Evolutionary conservation across 2,329 filamentous ascomycete species (phyloP), one percentile per base, ranked within the genome.

Genomic region (Neonectria hederae): DNA sequence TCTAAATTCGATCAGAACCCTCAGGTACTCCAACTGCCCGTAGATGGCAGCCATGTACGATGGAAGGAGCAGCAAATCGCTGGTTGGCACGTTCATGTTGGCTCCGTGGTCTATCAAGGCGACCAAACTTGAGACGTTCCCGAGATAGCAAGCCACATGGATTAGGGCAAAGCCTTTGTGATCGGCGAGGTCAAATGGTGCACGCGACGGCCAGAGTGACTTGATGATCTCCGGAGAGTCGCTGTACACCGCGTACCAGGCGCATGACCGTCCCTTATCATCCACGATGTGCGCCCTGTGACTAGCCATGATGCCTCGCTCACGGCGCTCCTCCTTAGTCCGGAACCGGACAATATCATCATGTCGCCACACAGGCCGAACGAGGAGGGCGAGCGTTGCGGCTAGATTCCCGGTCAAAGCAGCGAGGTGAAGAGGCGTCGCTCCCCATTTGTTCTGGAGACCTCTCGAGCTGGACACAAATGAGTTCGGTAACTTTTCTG

Each of bases 351-450:
- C 35, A 17, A 17, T 49, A 11, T 49, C 46, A n/a, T 30, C 26
- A 6, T 49, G 8, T 49, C 13, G 38, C 17, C 22, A 38, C 14
- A 38, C 35, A 14, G 14, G 35, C 14, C 14, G 19, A 22, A 24
- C 10, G 17, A 55, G 35, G 38, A 55, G 32, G 35, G 38, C 38
- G 4, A 26, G 22, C 6, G 38, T 24, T 11, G 38, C 38, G 17
- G 53, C 38, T 19, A 32, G 22, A 26, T 57, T 48, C 17, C 42
- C 28, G 11, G 54, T 38, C 17, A 57, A 26, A 4, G 54, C 54
- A 17, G 54, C 24, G n/a, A 57, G 24, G 17, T 57, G 54, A 21
- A 57, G 42, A 11, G 54, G 54, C 40, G 54, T 57, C 8, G 54
- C 42, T 32, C 54, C 54, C 54, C 54, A 57, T 19, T 19, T 22